phyloP scores from a whole-genome alignment of 1,284 basidiomycete species.

The Wallemia hederae region DNA sequence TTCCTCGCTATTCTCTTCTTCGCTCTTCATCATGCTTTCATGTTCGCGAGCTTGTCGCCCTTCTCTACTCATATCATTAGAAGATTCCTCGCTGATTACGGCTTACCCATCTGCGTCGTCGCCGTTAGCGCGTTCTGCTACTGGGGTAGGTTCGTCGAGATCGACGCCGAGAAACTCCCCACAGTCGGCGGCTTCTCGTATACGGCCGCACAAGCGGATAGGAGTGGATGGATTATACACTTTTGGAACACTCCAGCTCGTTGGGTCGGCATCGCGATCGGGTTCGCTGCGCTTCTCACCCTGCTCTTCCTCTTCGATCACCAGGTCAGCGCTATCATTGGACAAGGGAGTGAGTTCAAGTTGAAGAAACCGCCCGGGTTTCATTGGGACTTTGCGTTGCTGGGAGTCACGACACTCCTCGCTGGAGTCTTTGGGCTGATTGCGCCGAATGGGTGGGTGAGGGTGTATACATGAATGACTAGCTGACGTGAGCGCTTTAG shows the following conservation, averaged over 20 bases:
- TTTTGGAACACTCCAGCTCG: constrained; percentile 75
- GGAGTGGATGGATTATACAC: constrained; percentile 51
- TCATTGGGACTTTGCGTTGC: constrained; percentile 40
- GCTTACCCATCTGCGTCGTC: constrained; percentile 57
- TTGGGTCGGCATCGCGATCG: constrained; percentile 62
- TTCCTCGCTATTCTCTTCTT: constrained; percentile 51
- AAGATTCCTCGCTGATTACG: constrained; percentile 52
- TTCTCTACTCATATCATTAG: constrained; percentile 43
- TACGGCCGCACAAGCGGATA: constrained; percentile 26
- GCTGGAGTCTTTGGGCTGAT: constrained; percentile 70
- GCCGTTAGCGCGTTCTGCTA: constrained; percentile 38
- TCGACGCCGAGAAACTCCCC: constrained; percentile 30
- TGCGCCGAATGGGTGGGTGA: constrained; percentile 46
- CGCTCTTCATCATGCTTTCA: constrained; percentile 39
- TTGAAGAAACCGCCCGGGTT: constrained; percentile 66
- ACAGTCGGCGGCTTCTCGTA: constrained; percentile 31
- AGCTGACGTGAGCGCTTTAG: neutral
- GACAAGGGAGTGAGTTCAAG: constrained; percentile 70
- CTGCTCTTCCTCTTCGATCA: constrained; percentile 22
- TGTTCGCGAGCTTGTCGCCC: constrained; percentile 28
- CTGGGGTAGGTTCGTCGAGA: constrained; percentile 41
- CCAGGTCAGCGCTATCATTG: constrained; percentile 36
- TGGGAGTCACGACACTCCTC: constrained; percentile 74
- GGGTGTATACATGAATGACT: constrained; percentile 1
- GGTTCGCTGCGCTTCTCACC: constrained; percentile 23